Conservation (phyloP, 2,329 filamentous ascomycete genomes). For the Colletotrichum viniferum region DNA sequence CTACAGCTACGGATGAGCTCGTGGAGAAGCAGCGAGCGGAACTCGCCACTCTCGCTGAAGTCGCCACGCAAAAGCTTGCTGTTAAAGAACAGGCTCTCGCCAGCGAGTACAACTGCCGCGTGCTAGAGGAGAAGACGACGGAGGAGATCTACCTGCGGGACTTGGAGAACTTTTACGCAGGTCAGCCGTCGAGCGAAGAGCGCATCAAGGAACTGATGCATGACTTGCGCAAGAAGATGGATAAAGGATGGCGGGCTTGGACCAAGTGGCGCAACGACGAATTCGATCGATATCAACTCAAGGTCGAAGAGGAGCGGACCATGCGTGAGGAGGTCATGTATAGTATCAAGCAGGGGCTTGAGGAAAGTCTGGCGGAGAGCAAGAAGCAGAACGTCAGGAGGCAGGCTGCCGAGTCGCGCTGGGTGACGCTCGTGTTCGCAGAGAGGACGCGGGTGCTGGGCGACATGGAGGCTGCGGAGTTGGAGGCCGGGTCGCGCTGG, state of each 20-base stretch:
- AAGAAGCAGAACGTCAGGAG: conserved; percentile 35
- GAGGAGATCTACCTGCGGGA: conserved; percentile 48
- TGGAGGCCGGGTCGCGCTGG: conserved; percentile 33
- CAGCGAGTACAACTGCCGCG: conserved; percentile 45
- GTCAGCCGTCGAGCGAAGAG: conserved; percentile 28
- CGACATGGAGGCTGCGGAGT: conserved; percentile 46
- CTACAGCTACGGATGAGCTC: conserved; percentile 32
- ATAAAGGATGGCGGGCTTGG: conserved; percentile 44
- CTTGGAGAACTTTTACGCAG: conserved; percentile 40
- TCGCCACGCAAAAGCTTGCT: conserved; percentile 31
- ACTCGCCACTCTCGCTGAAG: conserved; percentile 29
- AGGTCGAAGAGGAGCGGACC: conserved; percentile 42
- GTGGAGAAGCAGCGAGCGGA: conserved; percentile 36
- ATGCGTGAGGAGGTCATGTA: conserved; percentile 48
- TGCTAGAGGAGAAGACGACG: conserved; percentile 43
- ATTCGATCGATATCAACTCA: conserved; percentile 37
- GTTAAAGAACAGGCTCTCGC: conserved; percentile 38
- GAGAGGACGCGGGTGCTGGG: conserved; percentile 49
- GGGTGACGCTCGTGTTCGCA: conserved; percentile 48
- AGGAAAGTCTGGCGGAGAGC: conserved; percentile 28
- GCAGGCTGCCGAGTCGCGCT: conserved; percentile 49
- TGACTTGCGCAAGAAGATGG: conserved; percentile 42
- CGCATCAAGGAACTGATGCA: conserved; percentile 36
- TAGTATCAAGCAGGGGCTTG: conserved; percentile 36
- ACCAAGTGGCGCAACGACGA: conserved; percentile 44